Evolutionary conservation across 257 asterid species (phyloP).

Genomic region (Gardenia jasminoides): DNA sequence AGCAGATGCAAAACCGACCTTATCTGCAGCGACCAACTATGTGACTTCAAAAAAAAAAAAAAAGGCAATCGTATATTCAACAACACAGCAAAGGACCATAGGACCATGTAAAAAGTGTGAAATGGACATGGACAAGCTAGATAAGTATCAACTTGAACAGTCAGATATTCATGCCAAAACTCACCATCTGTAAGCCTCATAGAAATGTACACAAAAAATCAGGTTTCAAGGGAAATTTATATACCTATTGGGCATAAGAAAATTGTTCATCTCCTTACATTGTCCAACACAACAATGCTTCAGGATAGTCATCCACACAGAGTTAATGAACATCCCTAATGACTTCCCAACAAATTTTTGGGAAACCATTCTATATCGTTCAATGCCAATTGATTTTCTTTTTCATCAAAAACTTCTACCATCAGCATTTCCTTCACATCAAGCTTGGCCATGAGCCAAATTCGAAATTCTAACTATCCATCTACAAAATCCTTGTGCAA

Average conservation of each 20-base stretch:
- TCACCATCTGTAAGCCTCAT: not conserved
- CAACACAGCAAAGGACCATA: not conserved
- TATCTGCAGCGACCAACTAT: not conserved
- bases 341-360: not conserved
- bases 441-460: not conserved
- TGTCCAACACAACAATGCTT: not conserved
- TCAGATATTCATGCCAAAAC: not conserved
- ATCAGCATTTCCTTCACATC: not conserved
- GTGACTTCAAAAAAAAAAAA: not conserved
- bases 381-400: not conserved
- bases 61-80: not conserved
- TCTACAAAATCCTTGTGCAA: not conserved
- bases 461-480: not conserved
- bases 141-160: not conserved
- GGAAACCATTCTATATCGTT: not conserved
- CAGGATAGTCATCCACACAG: not conserved
- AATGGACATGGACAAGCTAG: not conserved
- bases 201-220: not conserved
- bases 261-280: not conserved
- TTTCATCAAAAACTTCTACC: no score
- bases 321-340: not conserved
- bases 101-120: not conserved
- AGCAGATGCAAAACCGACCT: no score
- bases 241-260: not conserved
- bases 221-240: not conserved